A percentile compares a stretch with the other conserved stretches of the same genome.
Conservation (phyloP, 768 basidiomycete genomes). For the Mycena venus region DNA sequence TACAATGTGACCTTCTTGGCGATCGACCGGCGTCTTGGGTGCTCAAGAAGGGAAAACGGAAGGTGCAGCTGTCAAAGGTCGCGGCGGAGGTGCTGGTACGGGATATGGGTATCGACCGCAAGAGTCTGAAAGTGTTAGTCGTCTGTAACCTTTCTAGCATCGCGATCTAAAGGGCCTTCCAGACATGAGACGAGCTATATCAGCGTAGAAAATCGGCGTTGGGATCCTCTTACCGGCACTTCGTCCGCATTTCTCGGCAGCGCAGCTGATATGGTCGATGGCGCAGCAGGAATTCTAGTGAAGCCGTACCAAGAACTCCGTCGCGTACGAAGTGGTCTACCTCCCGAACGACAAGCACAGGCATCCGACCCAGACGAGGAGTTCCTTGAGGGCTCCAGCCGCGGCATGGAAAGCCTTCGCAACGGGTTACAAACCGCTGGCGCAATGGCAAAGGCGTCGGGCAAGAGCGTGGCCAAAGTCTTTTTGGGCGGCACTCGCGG, state of each 20-base stretch:
- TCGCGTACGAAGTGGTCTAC: too few relatives aligned
- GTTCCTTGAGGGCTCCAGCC: too few relatives aligned
- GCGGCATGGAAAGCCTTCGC: too few relatives aligned
- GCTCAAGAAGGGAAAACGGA: slow-evolving; percentile 21
- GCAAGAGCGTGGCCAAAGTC: too few relatives aligned
- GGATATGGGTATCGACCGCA: not conserved
- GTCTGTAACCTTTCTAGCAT: not conserved
- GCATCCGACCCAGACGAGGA: too few relatives aligned
- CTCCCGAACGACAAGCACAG: too few relatives aligned
- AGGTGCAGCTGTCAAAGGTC: slow-evolving; percentile 27
- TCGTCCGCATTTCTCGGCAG: slow-evolving; percentile 16
- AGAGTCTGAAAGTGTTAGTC: slow-evolving; percentile 8
- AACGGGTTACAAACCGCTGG: too few relatives aligned
- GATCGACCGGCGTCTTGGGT: slow-evolving; percentile 24
- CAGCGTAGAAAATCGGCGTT: slow-evolving; percentile 22
- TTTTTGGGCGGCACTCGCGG: too few relatives aligned
- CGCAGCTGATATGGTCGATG: not conserved
- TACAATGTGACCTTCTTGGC: slow-evolving; percentile 14
- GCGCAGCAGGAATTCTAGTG: slow-evolving; percentile 9
- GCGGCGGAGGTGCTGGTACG: slow-evolving; percentile 20
- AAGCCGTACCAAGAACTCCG: slow-evolving; percentile 24
- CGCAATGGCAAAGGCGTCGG: too few relatives aligned
- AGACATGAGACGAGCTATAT: slow-evolving; percentile 14
- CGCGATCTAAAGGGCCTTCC: not conserved
- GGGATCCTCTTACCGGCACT: slow-evolving; percentile 25